Percentiles rank a stretch among this genome's conserved stretches.
These are phyloP conservation scores for Lachancea fermentati DNA, from an alignment of 805 yeast species.

Conservation along the genomic window DNA sequence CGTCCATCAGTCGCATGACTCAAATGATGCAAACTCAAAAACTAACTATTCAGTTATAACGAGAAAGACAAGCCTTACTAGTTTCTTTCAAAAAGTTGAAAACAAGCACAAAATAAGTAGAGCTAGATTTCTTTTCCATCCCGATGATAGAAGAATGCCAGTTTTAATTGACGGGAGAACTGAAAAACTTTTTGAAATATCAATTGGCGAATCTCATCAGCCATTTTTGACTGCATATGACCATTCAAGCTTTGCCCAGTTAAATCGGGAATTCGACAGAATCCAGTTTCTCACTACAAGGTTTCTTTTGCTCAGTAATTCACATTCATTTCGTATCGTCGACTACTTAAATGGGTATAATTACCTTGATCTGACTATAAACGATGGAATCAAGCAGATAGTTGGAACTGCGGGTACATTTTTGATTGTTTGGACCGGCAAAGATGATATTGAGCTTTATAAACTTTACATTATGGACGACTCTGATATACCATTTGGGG, in stretches of 20 bases:
- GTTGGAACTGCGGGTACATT: constrained; percentile 13
- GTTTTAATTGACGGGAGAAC: constrained; percentile 21
- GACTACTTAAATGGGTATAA: constrained; percentile 27
- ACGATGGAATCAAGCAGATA: constrained; percentile 23
- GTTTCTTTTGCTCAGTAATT: constrained; percentile 19
- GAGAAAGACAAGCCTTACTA: constrained; percentile 17
- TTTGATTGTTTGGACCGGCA: constrained; percentile 20
- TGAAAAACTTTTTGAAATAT: constrained; percentile 9
- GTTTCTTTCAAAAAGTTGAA: constrained; percentile 17
- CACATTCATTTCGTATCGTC: constrained; percentile 16
- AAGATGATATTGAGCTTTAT: constrained; percentile 18
- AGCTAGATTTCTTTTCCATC: constrained; percentile 17
- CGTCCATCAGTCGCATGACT: neutral
- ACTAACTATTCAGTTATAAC: constrained; percentile 9
- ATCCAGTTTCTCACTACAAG: constrained; percentile 19
- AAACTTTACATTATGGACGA: constrained; percentile 24
- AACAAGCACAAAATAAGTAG: neutral
- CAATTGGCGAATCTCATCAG: neutral
- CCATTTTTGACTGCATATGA: constrained; percentile 15
- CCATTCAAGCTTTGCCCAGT: constrained; percentile 16
- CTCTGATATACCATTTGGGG: constrained; percentile 8
- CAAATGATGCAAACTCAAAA: neutral
- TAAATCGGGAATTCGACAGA: constrained; percentile 15
- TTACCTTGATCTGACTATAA: constrained; percentile 17
- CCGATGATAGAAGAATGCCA: constrained; percentile 6